Evolutionary conservation across 805 yeast genomes (phyloP), one percentile per base, ranked within the genome.

Genomic region (Metschnikowia lachancei): DNA sequence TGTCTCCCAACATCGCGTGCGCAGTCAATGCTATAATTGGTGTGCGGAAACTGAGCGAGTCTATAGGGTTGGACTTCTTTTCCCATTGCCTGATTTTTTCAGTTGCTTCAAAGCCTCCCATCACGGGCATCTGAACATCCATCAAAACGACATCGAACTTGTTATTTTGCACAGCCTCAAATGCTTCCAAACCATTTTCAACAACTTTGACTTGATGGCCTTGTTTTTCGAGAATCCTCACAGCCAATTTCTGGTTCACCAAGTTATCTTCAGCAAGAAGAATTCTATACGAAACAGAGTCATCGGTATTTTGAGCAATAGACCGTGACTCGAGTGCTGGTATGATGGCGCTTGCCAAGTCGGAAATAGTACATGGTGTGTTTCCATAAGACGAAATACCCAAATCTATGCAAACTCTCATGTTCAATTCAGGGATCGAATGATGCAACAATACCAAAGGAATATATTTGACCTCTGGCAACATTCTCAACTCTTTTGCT

Each of bases 101-200:
- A 1, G 96, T 87, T 2, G 96, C 95, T 60, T 88, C 96, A 63
- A 88, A 88, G 0, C 96, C 96, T 24, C 96, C 95, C 94, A 88
- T 89, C 13, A 87, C 87, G 8, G 96, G 96, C 96, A 88, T 88
- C 64, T 88, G 96, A 37, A 88, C 95, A 69, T 88, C 96, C 96
- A 88, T 88, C 55, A 88, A 76, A 16, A 88, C 85, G 39, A 86
- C 91, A 61, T 88, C 96, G 62, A 83, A 88, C 39, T 76, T 74
- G 51, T 76, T 78, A 53, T 77, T 74, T 61, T 82, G 74, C 37
- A 87, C 81, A 1, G 90, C 91, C 49, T 87, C 87, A 54, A 80
- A 77, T 1, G 96, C 95, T 56, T 87, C 88, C 48, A 78, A 72
- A 13, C 96, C 96, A 64, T 88, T 88, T 62, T 86, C 92, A 6